Base-by-base conservation (phyloP, 768 basidiomycete species). In the Phanerochaete carnosa region DNA sequence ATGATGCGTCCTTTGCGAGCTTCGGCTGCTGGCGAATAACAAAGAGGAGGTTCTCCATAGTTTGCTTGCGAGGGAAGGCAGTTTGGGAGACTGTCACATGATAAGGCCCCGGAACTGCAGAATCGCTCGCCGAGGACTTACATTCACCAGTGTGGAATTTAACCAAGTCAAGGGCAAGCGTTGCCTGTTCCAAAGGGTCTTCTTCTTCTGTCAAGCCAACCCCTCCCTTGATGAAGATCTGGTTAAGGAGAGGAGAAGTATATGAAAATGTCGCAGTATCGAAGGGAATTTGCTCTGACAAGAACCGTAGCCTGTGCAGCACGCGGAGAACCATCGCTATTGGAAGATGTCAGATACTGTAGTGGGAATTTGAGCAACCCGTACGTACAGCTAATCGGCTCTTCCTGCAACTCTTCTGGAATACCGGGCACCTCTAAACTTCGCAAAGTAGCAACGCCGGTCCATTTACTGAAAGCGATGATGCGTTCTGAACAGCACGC, bases 211-310 rank as follows among this genome's bases (percentile, higher is more conserved):
- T 77, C 0, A 81, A 76, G 0, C 78, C 75, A 11, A 95, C 76
- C 0, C 93, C 94, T 5, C 93, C 94, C 28, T 79, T 78, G 1
- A 75, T 68, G 8, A 94, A 76, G 22, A 97, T 84, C 47, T 83
- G 81, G 11, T 77, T 83, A 3, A 98, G 74, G 13, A 98, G 79
- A 8, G 93, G 90, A 51, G 87, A 89, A 0, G 84, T 74, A 65
- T 95, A 92, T 0, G 91, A 85, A 73, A 92, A 96, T 0, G 94
- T 95, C 1, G 92, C 85, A 0, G 89, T 81, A 69, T 96, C 93
- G 54, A 98, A 88, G 0, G 94, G 85, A 0, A 83, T 75, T 64
- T 92, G 88, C 62, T 95, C 92, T 0, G 92, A 87, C 3, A 95
- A 77, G 60, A 83, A 89, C 22, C 91, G 86, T 0, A 98, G 72